phyloP scores from a whole-genome alignment of 192 early-diverging fungal species.

The Dissophora globulifera region DNA sequence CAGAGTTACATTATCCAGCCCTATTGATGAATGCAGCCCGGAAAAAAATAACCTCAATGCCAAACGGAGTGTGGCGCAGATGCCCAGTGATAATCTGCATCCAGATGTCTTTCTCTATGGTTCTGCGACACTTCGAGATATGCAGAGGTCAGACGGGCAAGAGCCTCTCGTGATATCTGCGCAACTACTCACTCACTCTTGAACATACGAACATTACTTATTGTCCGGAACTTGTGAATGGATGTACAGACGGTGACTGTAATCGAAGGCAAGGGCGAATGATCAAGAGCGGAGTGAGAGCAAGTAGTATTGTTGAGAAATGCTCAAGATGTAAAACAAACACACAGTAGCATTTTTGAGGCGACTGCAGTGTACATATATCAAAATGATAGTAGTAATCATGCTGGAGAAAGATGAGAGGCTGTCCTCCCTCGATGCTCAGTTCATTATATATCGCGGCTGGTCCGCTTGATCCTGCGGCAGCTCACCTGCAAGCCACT shows the following conservation, averaged over 20 bases:
- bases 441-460: too few species aligned
- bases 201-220: not conserved
- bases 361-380: too few species aligned
- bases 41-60: not conserved
- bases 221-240: not conserved
- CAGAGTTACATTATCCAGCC: not conserved
- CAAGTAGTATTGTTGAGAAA: not conserved
- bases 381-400: too few species aligned
- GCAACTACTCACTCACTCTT: conserved; percentile 1
- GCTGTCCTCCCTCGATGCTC: too few species aligned
- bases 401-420: too few species aligned
- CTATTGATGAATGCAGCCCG: not conserved
- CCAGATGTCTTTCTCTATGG: not conserved
- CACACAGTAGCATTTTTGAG: not conserved
- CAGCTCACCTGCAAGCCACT: too few species aligned
- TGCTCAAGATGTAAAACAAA: not conserved
- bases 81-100: not conserved
- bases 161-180: conserved; percentile 3
- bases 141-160: not conserved
- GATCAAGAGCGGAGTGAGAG: not conserved
- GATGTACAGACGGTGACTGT: not conserved
- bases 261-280: not conserved
- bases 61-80: not conserved
- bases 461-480: too few species aligned
- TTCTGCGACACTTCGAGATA: not conserved